Evolutionary conservation across 2,329 filamentous ascomycete species (phyloP).

Genomic region (Trichoderma simmonsii): DNA sequence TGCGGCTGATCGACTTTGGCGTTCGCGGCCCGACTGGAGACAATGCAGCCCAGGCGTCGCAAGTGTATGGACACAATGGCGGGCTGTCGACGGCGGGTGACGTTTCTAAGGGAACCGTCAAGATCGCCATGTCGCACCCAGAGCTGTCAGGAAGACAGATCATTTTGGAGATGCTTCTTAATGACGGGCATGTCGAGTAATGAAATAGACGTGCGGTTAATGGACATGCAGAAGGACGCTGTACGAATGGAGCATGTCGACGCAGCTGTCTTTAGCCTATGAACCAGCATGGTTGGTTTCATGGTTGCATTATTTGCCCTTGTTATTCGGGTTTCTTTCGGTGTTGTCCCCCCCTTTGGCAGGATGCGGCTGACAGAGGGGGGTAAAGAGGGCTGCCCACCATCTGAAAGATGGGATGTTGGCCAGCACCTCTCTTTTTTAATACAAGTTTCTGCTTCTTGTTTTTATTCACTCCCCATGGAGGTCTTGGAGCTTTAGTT

Average conservation of each 20-base stretch:
- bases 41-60: conserved; percentile 36
- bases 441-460: background rate
- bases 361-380: background rate
- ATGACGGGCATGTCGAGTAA: conserved; percentile 69
- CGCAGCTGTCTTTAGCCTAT: background rate
- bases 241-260: background rate
- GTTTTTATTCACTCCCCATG: background rate
- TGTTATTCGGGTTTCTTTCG: background rate
- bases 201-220: background rate
- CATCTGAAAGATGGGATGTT: background rate
- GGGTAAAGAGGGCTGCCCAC: background rate
- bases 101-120: conserved; percentile 71
- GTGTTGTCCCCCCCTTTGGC: background rate
- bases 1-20: conserved; percentile 86
- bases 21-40: conserved; percentile 59
- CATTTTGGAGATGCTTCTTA: conserved; percentile 86
- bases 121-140: conserved; percentile 93
- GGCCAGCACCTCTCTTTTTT: background rate
- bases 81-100: conserved; percentile 38
- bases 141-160: conserved; percentile 81
- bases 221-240: background rate
- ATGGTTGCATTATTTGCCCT: background rate
- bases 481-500: background rate
- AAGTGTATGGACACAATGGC: conserved; percentile 35
- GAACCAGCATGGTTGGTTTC: background rate